A percentile compares a stretch with the other conserved stretches of the same genome.
Evolutionary conservation across 2,329 filamentous ascomycete genomes (phyloP).

Genomic region (Fusarium euwallaceae): DNA sequence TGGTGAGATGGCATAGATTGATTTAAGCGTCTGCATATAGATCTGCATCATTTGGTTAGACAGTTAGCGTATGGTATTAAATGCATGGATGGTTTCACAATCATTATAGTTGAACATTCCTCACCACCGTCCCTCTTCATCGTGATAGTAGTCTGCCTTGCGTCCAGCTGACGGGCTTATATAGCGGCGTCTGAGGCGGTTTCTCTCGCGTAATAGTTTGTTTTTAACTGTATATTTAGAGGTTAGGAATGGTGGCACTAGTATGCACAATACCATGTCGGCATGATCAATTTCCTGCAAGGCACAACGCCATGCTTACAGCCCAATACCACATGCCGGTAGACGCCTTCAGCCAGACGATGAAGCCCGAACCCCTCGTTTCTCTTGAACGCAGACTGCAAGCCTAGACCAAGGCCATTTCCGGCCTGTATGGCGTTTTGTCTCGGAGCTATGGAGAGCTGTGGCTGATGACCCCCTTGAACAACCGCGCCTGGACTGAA

Average conservation of each 20-base stretch:
- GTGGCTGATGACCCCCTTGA: not conserved
- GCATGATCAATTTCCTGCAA: not conserved
- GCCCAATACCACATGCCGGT: not conserved
- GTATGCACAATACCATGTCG: too few species aligned
- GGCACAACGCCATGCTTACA: not conserved
- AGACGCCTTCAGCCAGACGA: not conserved
- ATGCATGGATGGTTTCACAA: not conserved
- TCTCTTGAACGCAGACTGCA: not conserved
- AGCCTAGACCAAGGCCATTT: not conserved
- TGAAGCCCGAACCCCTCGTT: not conserved
- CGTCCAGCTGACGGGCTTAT: not conserved
- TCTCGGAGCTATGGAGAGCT: not conserved
- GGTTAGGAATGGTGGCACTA: not conserved
- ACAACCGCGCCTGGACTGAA: not conserved
- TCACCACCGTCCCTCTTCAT: not conserved
- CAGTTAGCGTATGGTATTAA: not conserved
- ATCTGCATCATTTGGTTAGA: not conserved
- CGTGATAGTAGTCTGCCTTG: not conserved
- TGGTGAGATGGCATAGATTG: slow-evolving; percentile 49
- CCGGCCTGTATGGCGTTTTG: not conserved
- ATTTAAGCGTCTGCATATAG: not conserved
- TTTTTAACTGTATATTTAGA: not conserved
- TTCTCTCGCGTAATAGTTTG: not conserved
- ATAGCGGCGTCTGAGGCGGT: not conserved
- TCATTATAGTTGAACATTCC: not conserved